Conservation (phyloP, 257 asterid species). For the Solanum clarkiae region DNA sequence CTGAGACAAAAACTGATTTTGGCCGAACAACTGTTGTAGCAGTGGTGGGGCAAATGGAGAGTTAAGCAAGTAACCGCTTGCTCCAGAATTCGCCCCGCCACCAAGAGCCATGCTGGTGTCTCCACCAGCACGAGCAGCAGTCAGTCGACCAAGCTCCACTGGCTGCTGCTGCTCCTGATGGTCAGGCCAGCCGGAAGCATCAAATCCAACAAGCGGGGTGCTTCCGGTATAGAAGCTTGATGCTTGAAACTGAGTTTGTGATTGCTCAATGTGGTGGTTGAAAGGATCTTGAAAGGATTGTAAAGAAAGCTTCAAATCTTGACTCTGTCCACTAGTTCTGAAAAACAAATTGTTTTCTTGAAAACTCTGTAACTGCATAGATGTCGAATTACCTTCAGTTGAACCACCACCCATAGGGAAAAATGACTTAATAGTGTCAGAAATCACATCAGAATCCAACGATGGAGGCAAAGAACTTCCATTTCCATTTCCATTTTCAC, state of each 20-base stretch:
- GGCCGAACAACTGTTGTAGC: conserved; percentile 52
- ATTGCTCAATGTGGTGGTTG: background rate
- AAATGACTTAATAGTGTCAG: conserved; percentile 79
- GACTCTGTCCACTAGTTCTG: conserved; percentile 37
- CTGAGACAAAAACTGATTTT: conserved; percentile 64
- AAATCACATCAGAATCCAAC: conserved; percentile 57
- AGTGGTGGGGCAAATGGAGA: conserved; percentile 43
- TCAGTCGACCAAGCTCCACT: background rate
- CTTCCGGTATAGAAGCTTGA: background rate
- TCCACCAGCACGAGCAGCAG: conserved; percentile 41
- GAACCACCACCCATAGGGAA: conserved; percentile 81
- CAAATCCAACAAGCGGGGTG: background rate
- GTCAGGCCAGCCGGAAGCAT: background rate
- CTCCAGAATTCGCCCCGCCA: conserved; percentile 16
- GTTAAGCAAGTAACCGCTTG: conserved; percentile 35
- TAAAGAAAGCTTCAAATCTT: conserved; percentile 78
- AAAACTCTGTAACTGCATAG: conserved; percentile 60
- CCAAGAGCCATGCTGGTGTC: conserved; percentile 5
- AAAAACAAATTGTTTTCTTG: conserved; percentile 36
- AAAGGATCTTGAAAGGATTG: conserved; percentile 71
- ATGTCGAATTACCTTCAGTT: conserved; percentile 39
- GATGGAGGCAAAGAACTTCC: conserved; percentile 54
- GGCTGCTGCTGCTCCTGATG: conserved; percentile 18
- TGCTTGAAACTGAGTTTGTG: background rate
- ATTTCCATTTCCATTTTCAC: background rate